A percentile compares a stretch with the other conserved stretches of the same genome.
phyloP scores from a whole-genome alignment of 2,329 filamentous ascomycete species.

The Celoporthe dispersa region DNA sequence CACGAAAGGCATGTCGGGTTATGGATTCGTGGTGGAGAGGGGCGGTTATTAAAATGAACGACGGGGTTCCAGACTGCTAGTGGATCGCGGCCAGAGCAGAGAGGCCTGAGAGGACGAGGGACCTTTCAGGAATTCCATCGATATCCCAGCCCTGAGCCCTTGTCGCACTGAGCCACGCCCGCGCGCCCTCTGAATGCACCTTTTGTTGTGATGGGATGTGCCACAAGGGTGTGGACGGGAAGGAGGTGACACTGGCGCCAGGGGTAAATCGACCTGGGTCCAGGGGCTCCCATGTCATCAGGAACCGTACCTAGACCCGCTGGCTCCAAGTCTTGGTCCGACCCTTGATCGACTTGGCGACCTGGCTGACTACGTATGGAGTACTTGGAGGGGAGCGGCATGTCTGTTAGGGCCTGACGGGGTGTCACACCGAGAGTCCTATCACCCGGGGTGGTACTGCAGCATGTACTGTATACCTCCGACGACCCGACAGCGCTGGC shows the following conservation, averaged over 20 bases:
- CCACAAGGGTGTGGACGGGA: not conserved
- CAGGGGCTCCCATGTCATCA: not conserved
- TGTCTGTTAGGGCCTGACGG: not conserved
- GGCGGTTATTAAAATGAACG: constrained; percentile 22
- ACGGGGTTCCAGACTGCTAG: constrained; percentile 11
- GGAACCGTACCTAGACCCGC: not conserved
- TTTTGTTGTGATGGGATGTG: constrained; percentile 7
- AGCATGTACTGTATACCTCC: not conserved
- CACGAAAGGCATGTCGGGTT: not conserved
- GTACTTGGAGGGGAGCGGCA: not conserved
- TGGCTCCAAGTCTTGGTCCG: not conserved
- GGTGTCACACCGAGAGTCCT: not conserved
- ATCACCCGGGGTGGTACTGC: not conserved
- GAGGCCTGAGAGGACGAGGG: too few species aligned
- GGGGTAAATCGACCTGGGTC: not conserved
- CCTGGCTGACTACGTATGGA: not conserved
- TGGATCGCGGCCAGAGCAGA: constrained; percentile 8
- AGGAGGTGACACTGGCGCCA: constrained; percentile 14
- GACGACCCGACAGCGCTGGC: not conserved
- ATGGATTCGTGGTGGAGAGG: constrained; percentile 18
- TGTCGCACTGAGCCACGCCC: constrained; percentile 1
- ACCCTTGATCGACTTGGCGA: not conserved
- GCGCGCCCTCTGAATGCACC: not conserved
- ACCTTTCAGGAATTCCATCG: not conserved
- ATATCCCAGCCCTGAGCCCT: not conserved